Evolutionary conservation across 2,329 filamentous ascomycete genomes (phyloP), one percentile per base, ranked within the genome.

Genomic region (Talaromyces sp.): DNA sequence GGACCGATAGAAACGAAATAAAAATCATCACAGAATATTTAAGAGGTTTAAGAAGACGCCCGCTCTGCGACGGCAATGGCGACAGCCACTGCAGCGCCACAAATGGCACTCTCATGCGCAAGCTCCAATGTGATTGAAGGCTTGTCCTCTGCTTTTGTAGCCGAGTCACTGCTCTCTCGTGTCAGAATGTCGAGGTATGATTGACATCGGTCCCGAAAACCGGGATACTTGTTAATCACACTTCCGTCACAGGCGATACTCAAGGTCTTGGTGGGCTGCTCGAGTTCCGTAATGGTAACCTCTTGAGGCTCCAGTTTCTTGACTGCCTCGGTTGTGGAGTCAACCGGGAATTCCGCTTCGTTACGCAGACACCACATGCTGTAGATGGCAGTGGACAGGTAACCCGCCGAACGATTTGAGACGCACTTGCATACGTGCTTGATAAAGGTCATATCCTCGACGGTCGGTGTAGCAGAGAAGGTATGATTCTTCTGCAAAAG

Each of bases 321-420:
- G 63, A 67, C 9, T 69, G 67, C 43, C 39, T 67, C 65, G 27
- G 50, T 63, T 3, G 49, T 0, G 8, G 69, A 64, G 22, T 65
- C 43, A 9, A 67, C 59, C 10, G 75, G 70, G 61, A 72, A 80
- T 68, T 87, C 85, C 9, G 78, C 77, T 17, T 81, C 78, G 45
- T 82, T 84, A 64, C 84, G 81, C 15, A 89, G 74, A 13, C 77
- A 78, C 84, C 86, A 89, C 43, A 89, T 79, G 35, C 86, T 85
- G 71, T 89, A 86, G 33, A 89, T 84, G 2, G 85, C 85, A 1
- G 85, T 84, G 1, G 87, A 85, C n/a, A 89, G 80, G 69, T 87
- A 88, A 1, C 83, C 86, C 2, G 86, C 84, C 7, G 87, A 86
- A 63, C 87, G 84, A 61, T 79, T 82, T 1, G 86, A 86, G 37